Evolutionary conservation across 345 rosid genomes (phyloP), one percentile per base, ranked within the genome.

Genomic region (Reutealis trisperma): DNA sequence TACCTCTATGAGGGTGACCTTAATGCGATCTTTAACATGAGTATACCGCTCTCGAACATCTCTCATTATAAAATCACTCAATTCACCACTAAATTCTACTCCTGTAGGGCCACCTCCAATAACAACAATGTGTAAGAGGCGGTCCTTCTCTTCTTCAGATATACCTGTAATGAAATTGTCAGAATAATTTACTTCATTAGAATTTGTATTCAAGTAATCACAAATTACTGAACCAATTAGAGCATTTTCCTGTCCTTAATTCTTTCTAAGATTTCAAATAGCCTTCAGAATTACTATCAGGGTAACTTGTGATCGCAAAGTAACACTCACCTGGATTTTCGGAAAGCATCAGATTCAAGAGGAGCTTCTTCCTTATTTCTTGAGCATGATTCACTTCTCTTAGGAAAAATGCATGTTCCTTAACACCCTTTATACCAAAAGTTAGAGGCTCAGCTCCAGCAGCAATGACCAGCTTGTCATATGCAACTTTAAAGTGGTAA

Each of bases 51-150:
- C 92, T 1, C 41, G 93, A 73, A 96, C 98, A 83, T 93, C 99
- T 86, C 78, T 92, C 91, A 84, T 79, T 83, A 96, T 96, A 75
- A 96, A 96, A 88, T 93, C 98, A 84, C 99, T 94, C 85, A 96
- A 73, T 81, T 96, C 98, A 71, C 97, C 94, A 11, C 97, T 96
- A 15, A 96, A 94, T 83, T 96, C 99, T 5, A 94, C 98, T n/a
- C 99, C 97, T 16, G 99, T 93, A 0, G 98, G 98, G 5, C 99
- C 97, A 69, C 99, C 99, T 66, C 99, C 99, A 60, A 96, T 89
- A 25, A 96, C 92, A 70, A 92, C 98, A 54, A 94, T 93, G 71
- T 94, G 98, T 78, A 96, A 66, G 66, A 96, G 85, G 49, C 95
- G 91, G 66, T 83, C 86, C 90, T 85, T 96, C 79, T 96, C 99